Base-by-base conservation (phyloP, 164 flowering plant species). In the Vitis rupestris region DNA sequence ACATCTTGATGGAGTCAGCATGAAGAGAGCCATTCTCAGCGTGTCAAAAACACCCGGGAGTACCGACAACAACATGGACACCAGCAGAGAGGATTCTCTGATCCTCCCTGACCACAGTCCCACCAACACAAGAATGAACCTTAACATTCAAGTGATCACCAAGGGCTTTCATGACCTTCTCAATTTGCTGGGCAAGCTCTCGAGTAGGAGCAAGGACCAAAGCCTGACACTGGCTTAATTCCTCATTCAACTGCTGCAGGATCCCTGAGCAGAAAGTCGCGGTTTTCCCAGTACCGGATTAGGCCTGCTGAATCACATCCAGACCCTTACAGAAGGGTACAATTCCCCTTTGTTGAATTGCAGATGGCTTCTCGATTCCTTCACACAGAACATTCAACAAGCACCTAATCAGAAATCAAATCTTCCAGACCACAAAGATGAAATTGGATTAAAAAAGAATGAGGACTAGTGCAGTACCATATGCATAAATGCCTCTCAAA, bases 81-180 rank as follows among this genome's bases (percentile, higher is more conserved):
- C 87, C 87, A 70, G 64, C 63, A n/a, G 78, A 67, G 13, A 84
- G 82, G 61, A 82, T 84, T 8, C 81, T 73, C 31, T 82, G 85
- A 68, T 84, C 87, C 44, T 84, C 85, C 27, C 85, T 79, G 2
- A 84, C 83, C 70, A 78, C 80, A 16, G 85, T 84, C 17, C 87
- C 87, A 50, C 87, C 84, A 29, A 82, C 88, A 76, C 88, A 85
- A 54, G 88, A 84, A 79, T 85, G 88, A 16, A 83, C 86, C 76
- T 82, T 81, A 3, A 85, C 84, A 52, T 82, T 80, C 10, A 81
- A 74, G 50, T 84, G 80, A 59, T 85, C 84, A 66, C 88, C 88
- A 6, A 85, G 80, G 0, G 88, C 88, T 2, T 82, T 68, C 86
- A 85, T 85, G 19, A 82, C 88, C 76, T 85, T 85, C 78, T 85